These are phyloP conservation scores for Hypoxylon lenormandii DNA, from an alignment of 495 filamentous ascomycete genomes.

Conservation along the genomic window DNA sequence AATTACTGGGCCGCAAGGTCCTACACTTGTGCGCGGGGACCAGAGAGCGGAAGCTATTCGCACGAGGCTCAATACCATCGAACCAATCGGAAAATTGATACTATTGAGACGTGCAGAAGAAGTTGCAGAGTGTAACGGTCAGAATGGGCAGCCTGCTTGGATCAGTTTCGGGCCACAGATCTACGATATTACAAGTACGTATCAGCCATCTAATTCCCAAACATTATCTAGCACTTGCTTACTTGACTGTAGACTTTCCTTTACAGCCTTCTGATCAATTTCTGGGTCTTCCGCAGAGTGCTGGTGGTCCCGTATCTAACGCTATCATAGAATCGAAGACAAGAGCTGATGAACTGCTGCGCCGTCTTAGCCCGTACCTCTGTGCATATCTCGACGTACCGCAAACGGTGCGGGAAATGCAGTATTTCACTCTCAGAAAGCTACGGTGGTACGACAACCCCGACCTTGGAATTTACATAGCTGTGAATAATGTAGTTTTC, in stretches of 20 bases:
- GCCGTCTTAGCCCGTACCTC: constrained; percentile 5
- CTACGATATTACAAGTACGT: constrained; percentile 26
- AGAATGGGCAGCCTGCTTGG: constrained; percentile 17
- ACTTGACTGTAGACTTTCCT: constrained; percentile 13
- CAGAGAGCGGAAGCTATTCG: neutral
- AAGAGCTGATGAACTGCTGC: neutral
- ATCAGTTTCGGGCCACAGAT: constrained; percentile 1
- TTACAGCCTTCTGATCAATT: neutral
- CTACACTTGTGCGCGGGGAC: neutral
- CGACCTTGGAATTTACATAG: constrained; percentile 13
- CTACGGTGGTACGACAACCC: constrained; percentile 30
- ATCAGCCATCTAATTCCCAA: neutral
- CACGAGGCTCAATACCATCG: neutral
- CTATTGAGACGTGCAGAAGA: constrained; percentile 15
- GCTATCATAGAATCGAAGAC: neutral
- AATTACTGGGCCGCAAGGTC: constrained; percentile 4
- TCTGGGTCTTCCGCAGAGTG: neutral
- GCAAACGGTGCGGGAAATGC: neutral
- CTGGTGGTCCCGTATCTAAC: constrained; percentile 6
- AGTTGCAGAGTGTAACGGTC: constrained; percentile 22
- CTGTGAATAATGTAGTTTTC: constrained; percentile 8
- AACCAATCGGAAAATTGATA: constrained; percentile 16
- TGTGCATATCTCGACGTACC: constrained; percentile 12
- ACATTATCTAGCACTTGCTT: neutral
- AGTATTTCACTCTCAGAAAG: constrained; percentile 15